These are phyloP conservation scores for Favolaschia claudopus DNA, from an alignment of 768 basidiomycete genomes.

Conservation along the genomic window DNA sequence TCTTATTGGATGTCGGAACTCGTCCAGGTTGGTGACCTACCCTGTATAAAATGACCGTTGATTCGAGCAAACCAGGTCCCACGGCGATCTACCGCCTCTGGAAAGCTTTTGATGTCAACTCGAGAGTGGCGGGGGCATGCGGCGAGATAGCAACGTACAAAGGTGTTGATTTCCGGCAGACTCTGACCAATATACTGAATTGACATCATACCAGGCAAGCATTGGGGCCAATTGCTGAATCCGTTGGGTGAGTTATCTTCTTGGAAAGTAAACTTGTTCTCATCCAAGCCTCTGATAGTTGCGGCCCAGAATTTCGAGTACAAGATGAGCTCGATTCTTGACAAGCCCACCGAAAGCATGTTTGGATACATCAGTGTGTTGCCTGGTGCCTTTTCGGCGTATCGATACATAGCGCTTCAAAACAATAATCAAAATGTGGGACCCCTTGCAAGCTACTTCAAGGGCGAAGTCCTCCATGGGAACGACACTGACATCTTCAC, in stretches of 20 bases:
- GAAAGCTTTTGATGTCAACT: constrained; percentile 95
- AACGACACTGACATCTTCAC: constrained; percentile 92
- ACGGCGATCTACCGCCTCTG: constrained; percentile 92
- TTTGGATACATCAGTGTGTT: constrained; percentile 98
- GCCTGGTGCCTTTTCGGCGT: constrained; percentile 96
- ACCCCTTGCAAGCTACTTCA: constrained; percentile 95
- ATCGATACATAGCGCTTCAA: constrained; percentile 88
- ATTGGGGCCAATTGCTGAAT: constrained; percentile 22
- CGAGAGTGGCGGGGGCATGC: constrained; percentile 91
- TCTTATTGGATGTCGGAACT: constrained; percentile 84
- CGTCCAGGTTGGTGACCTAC: no score
- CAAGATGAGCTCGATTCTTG: constrained; percentile 76
- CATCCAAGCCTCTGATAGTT: constrained; percentile 41
- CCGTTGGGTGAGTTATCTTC: constrained; percentile 14
- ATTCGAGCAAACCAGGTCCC: no score
- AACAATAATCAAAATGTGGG: constrained; percentile 85
- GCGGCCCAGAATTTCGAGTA: constrained; percentile 87
- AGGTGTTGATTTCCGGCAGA: no score
- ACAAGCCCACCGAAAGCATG: constrained; percentile 83
- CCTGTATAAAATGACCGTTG: no score
- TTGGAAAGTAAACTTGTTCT: background rate
- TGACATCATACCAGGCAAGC: no score
- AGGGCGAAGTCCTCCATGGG: constrained; percentile 89
- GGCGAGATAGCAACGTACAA: constrained; percentile 96
- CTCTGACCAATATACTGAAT: no score